Evolutionary conservation across 1,284 basidiomycete species (phyloP).

Genomic region (Meira miltonrushii): DNA sequence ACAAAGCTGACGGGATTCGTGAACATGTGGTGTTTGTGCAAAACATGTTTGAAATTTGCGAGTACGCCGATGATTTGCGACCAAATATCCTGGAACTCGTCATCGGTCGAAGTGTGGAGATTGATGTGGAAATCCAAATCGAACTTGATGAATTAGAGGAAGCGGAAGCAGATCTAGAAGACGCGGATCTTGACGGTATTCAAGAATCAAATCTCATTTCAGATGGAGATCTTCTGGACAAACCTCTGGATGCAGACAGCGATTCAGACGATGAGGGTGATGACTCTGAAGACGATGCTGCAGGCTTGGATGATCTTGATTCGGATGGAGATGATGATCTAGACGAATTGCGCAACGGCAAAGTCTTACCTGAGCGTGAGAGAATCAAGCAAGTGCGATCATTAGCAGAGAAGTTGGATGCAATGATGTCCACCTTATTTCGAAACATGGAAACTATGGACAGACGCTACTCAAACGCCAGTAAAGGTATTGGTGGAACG

Average conservation of each 20-base stretch:
- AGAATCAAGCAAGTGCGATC: constrained; percentile 61
- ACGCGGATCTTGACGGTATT: constrained; percentile 15
- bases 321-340: constrained; percentile 12
- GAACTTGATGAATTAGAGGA: constrained; percentile 84
- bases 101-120: constrained; percentile 84
- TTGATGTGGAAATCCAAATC: constrained; percentile 96
- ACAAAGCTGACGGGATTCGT: constrained; percentile 78
- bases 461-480: not conserved
- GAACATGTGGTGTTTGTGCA: constrained; percentile 85
- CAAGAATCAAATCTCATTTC: not conserved
- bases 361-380: constrained; percentile 17
- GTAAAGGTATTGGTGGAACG: constrained; percentile 3
- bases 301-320: constrained; percentile 57
- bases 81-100: constrained; percentile 79
- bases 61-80: constrained; percentile 82
- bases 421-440: constrained; percentile 76
- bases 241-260: constrained; percentile 1
- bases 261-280: constrained; percentile 31
- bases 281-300: constrained; percentile 61
- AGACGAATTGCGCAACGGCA: constrained; percentile 36
- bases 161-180: constrained; percentile 31
- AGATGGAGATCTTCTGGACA: not conserved
- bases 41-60: constrained; percentile 76
- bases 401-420: constrained; percentile 85
- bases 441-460: constrained; percentile 65